Evolutionary conservation across 2,329 filamentous ascomycete genomes (phyloP).

Genomic region (Sclerotinia minor): DNA sequence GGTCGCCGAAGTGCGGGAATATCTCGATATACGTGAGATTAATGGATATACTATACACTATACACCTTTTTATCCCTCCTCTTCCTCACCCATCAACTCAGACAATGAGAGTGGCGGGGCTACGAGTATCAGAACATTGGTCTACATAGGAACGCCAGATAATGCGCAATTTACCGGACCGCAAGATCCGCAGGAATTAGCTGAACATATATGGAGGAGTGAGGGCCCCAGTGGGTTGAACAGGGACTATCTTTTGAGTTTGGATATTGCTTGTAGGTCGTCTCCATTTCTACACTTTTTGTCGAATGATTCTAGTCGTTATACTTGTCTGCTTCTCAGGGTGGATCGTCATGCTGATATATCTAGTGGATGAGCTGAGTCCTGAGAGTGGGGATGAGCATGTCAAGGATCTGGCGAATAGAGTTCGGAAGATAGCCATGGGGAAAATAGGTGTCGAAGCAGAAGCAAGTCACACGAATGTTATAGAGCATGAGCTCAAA

Average conservation of each 20-base stretch:
- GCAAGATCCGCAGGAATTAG: conserved; percentile 75
- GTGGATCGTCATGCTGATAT: background rate
- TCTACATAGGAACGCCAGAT: conserved; percentile 91
- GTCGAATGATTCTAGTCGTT: background rate
- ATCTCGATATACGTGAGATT: conserved; percentile 95
- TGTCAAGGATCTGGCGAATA: conserved; percentile 74
- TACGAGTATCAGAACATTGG: conserved; percentile 56
- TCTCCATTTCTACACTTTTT: background rate
- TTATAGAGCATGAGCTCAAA: conserved; percentile 44
- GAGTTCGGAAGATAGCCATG: conserved; percentile 65
- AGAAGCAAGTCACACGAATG: conserved; percentile 28
- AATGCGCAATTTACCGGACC: conserved; percentile 91
- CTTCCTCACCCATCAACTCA: conserved; percentile 31
- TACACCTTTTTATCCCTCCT: conserved; percentile 71
- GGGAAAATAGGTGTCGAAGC: conserved; percentile 28
- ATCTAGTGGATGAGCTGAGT: conserved; percentile 64
- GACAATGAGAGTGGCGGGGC: too few relatives aligned
- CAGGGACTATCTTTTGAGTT: conserved; percentile 79
- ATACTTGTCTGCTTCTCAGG: background rate
- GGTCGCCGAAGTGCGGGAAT: conserved; percentile 79
- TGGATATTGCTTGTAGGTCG: conserved; percentile 62
- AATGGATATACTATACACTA: conserved; percentile 96
- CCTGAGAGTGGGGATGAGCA: conserved; percentile 79
- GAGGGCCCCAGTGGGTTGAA: conserved; percentile 85
- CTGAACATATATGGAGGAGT: conserved; percentile 76